Conservation (phyloP, 345 rosid genomes). For the Limnanthes douglasii region DNA sequence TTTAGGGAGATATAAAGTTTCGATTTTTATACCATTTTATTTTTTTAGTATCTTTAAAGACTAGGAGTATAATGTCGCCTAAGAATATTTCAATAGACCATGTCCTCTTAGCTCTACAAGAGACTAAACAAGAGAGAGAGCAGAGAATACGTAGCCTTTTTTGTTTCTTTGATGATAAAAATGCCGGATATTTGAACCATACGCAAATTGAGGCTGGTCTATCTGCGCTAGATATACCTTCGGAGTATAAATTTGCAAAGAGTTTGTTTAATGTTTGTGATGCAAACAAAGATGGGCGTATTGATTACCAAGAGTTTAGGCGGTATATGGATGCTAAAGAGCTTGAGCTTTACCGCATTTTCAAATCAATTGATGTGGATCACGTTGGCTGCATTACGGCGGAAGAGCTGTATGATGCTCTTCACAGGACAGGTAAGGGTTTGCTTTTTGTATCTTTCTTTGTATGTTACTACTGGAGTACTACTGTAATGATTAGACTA, state of each 20-base stretch:
- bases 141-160: slow-evolving; percentile 38
- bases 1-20: too few species aligned
- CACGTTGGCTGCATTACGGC: slow-evolving; percentile 66
- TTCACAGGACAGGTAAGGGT: slow-evolving; percentile 46
- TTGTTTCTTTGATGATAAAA: slow-evolving; percentile 34
- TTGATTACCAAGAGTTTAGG: slow-evolving; percentile 52
- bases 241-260: slow-evolving; percentile 50
- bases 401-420: slow-evolving; percentile 58
- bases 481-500: neutral
- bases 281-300: slow-evolving; percentile 43
- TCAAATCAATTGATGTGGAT: slow-evolving; percentile 63
- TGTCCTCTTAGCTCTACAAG: slow-evolving; percentile 47
- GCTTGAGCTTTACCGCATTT: slow-evolving; percentile 53
- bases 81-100: slow-evolving; percentile 59
- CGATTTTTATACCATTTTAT: too few species aligned
- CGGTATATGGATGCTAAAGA: slow-evolving; percentile 71
- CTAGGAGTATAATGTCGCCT: too few species aligned
- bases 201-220: slow-evolving; percentile 50
- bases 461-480: neutral
- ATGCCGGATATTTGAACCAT: slow-evolving; percentile 35
- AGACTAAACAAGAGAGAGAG: slow-evolving; percentile 52
- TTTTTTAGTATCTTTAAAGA: too few species aligned
- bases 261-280: slow-evolving; percentile 58
- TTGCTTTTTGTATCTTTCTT: neutral
- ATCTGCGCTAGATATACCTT: slow-evolving; percentile 44